phyloP scores from a whole-genome alignment of 2,329 filamentous ascomycete species.

The Camptophora hylomeconis region DNA sequence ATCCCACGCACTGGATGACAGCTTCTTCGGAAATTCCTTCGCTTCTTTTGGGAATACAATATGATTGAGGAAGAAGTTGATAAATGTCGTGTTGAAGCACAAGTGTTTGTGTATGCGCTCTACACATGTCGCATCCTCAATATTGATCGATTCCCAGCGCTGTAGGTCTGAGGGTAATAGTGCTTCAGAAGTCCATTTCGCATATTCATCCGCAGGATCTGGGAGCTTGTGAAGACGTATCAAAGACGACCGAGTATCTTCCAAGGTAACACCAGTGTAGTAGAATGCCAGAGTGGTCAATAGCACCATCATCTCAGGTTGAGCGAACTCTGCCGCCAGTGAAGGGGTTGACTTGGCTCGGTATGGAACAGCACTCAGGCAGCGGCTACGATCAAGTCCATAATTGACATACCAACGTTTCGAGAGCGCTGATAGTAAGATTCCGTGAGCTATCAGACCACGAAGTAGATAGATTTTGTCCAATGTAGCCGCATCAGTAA shows the following conservation, averaged over 20 bases:
- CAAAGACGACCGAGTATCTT: conserved; percentile 38
- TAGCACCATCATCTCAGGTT: conserved; percentile 45
- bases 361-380: conserved; percentile 45
- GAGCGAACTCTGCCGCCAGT: conserved; percentile 46
- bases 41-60: conserved; percentile 50
- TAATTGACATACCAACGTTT: conserved; percentile 57
- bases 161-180: conserved; percentile 23
- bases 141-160: conserved; percentile 41
- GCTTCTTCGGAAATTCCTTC: conserved; percentile 49
- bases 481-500: conserved; percentile 34
- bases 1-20: conserved; percentile 57
- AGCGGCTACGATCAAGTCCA: conserved; percentile 43
- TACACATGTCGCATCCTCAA: conserved; percentile 42
- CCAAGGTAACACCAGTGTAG: conserved; percentile 39
- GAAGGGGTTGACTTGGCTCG: conserved; percentile 46
- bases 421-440: conserved; percentile 42
- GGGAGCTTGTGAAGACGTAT: conserved; percentile 37
- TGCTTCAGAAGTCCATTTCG: conserved; percentile 21
- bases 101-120: conserved; percentile 41
- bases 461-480: conserved; percentile 20
- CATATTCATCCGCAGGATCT: conserved; percentile 38
- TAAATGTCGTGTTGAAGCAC: conserved; percentile 36
- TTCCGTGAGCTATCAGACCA: conserved; percentile 41
- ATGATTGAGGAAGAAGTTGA: conserved; percentile 51
- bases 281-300: conserved; percentile 46